phyloP scores from a whole-genome alignment of 495 filamentous ascomycete genomes.

The Hypoxylon perforatum region DNA sequence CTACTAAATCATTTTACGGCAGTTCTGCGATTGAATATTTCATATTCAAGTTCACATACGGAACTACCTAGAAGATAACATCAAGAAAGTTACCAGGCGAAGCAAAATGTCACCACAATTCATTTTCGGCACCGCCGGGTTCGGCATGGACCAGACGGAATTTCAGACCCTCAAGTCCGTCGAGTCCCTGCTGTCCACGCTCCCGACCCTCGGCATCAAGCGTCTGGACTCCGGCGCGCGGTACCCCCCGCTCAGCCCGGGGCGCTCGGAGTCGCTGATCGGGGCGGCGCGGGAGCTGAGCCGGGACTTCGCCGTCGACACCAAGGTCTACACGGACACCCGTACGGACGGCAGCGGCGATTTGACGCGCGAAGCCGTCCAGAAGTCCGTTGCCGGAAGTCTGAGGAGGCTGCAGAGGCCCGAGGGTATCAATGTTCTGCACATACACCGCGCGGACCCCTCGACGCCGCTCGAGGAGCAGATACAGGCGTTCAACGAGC shows the following conservation, averaged over 20 bases:
- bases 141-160: conserved; percentile 48
- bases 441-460: conserved; percentile 51
- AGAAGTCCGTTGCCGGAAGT: conserved; percentile 25
- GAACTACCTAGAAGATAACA: too few species aligned
- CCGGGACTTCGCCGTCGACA: conserved; percentile 53
- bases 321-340: conserved; percentile 52
- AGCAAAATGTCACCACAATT: conserved; percentile 45
- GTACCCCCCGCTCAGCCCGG: conserved; percentile 57
- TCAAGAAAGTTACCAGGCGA: background rate
- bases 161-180: conserved; percentile 41
- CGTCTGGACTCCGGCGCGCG: conserved; percentile 58
- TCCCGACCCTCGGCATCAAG: conserved; percentile 46
- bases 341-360: conserved; percentile 38
- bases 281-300: conserved; percentile 48
- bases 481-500: conserved; percentile 45
- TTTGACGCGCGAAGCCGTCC: conserved; percentile 12
- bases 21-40: too few species aligned
- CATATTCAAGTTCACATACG: too few species aligned
- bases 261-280: conserved; percentile 56
- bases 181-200: conserved; percentile 37
- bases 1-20: too few species aligned
- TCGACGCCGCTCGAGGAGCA: conserved; percentile 49
- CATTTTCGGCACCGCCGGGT: conserved; percentile 51
- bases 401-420: conserved; percentile 28
- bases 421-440: conserved; percentile 40